Base-by-base conservation (phyloP, 371 early-diverging fungal genomes). In the Nosema muscidifuracis region DNA sequence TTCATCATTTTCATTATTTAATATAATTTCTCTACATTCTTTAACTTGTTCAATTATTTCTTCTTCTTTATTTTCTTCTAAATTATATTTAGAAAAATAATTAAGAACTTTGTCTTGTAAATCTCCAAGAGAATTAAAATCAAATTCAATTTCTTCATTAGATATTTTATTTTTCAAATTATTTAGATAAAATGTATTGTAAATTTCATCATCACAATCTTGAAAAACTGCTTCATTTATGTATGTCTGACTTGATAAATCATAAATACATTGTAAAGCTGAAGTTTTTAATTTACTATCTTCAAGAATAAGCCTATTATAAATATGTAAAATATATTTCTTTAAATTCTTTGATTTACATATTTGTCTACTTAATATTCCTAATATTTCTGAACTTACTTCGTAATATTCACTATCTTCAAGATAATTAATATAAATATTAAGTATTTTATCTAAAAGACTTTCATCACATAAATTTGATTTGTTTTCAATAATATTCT, bases 281-380 rank as follows among this genome's bases (percentile, higher is more conserved):
- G 56, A n/a, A 30, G 31, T 71, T 60, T 71, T 72, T 31, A 81
- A 78, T 33, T 79, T 74, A 50, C 70, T 53, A 53, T 79, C 79
- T 31, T 83, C 83, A 30, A 83, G 56, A 55, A 81, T 81, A 13
- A 80, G 63, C 70, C 83, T 70, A 50, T 83, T 83, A 65, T 77
- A 67, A 31, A 83, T 65, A 67, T 76, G 79, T 9, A 79, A 40
- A 15, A 72, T 30, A 73, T 79, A 67, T 42, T 77, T 73, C 20
- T 75, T 44, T 63, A 26, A 30, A 7, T 71, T 63, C 15, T 62
- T 58, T 1, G 57, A 57, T 57, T 55, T 68, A 36, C 60, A 62
- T 15, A 79, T 61, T 26, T 76, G 50, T 34, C 57, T 56, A 1
- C 77, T 51, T 28, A 83, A 34, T 34, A 79, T 67, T 22, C 80